Evolutionary conservation across 2,329 filamentous ascomycete genomes (phyloP), one percentile per base, ranked within the genome.

Genomic region (Arthrobotrys entomopaga): DNA sequence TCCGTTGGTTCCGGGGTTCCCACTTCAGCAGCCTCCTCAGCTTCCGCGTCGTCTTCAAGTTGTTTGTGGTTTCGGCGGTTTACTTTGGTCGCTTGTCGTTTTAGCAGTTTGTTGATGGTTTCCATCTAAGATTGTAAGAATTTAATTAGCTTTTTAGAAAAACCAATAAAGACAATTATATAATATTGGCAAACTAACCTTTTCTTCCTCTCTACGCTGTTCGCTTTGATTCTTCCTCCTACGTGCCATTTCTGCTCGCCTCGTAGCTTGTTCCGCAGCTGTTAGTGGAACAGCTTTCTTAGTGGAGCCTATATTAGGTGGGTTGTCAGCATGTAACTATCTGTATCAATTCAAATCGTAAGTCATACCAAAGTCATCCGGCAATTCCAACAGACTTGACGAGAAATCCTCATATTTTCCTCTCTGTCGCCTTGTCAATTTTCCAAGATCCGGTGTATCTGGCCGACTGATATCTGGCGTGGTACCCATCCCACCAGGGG

Each of bases 41-140:
- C 80, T 63, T 76, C 81, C 50, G 80, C 84, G 34, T 69, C 65
- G 16, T 75, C 71, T 34, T 67, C 65, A 3, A 70, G 29, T 81
- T 84, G 77, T 86, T 87, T 76, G 84, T 83, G 77, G 54, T 75
- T 54, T 70, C 76, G 42, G 38, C 76, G 22, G 67, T 86, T 89
- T 66, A 87, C 87, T 81, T 94, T 93, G 22, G 91, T 89, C 0
- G 91, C 90, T 80, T 93, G 91, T 80, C 93, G 93, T 82, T 93
- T 93, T 60, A 95, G 87, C 1, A 95, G 87, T 79, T 93, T 93
- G 84, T 95, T 93, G 86, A 95, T 94, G 0, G 91, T 95, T 84
- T 94, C 91, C 87, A 92, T 91, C 91, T 93, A 60, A 16, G 43
- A 8, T 34, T 1, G 29, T 34, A 34, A 1, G 10, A 34, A 7